Evolutionary conservation across 768 basidiomycete species (phyloP), one percentile per base, ranked within the genome.

Genomic region (Boletus rufocinnamomeus): DNA sequence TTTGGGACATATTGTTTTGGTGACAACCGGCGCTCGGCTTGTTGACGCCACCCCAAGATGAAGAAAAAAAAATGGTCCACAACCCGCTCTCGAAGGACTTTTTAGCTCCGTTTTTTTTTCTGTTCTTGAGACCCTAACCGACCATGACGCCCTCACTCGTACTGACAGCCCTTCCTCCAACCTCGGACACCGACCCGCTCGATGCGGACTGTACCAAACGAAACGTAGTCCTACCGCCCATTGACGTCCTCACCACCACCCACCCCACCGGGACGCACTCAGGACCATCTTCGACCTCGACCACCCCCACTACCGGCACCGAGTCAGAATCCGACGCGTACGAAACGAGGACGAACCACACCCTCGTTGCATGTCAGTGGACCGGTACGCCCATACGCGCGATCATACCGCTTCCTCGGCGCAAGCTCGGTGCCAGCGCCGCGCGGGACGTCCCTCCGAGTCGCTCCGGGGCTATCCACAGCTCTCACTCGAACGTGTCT

Each of bases 301-400:
- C 40, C 27, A 8, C 50, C 35, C 3, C 30, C 30, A 23, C 21
- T 1, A 25, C 35, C 16, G 19, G 2, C 37, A 28, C 9, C 48
- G 56, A 41, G 19, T 30, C 37, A 13, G 27, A 21, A 19, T 30
- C 2, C 30, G 56, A 62, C 43, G 54, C 32, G 40, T 43, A 37
- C 34, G 54, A 64, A n/a, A n/a, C n/a, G n/a, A n/a, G 19, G 47
- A 11, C 19, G 8, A 38, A 49, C 17, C 43, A 3, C 34, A 21
- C 13, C 17, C n/a, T 30, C 38, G 48, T 32, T 11, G 25, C 28
- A 2, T 44, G 54, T 21, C 57, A 25, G 16, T 66, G 69, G 69
- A 56, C 63, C 2, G 68, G 69, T 6, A 16, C 46, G 8, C 69
- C 68, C 21, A 59, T 70, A 30, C 68, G 68, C 49, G 68, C 68